Conservation (phyloP, 2,329 filamentous ascomycete species). For the Sphaerulina vaccinii region DNA sequence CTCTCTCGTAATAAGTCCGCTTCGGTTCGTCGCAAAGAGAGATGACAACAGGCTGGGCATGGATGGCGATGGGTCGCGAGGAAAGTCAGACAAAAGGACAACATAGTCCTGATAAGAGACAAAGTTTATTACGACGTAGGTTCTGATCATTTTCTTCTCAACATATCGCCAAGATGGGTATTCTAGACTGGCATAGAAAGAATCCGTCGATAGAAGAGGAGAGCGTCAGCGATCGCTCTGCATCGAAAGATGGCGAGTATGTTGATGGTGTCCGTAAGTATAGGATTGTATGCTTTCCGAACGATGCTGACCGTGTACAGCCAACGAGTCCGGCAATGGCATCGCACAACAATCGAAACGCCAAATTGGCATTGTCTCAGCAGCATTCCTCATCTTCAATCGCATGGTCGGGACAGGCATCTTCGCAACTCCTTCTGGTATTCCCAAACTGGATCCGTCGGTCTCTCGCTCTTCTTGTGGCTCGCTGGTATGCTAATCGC, state of each 20-base stretch:
- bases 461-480: conserved; percentile 44
- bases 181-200: conserved; percentile 10
- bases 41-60: conserved; percentile 15
- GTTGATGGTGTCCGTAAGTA: conserved; percentile 5
- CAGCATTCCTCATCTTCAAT: conserved; percentile 48
- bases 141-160: no score
- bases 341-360: conserved; percentile 20
- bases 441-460: conserved; percentile 31
- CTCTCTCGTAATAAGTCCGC: conserved; percentile 23
- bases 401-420: conserved; percentile 34
- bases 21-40: background rate
- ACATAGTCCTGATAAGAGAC: background rate
- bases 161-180: background rate
- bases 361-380: conserved; percentile 57
- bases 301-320: background rate
- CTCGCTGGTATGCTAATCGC: conserved; percentile 47
- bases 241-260: conserved; percentile 1
- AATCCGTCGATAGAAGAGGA: background rate
- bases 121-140: background rate
- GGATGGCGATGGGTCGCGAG: conserved; percentile 4
- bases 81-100: conserved; percentile 3
- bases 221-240: conserved; percentile 6
- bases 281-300: background rate
- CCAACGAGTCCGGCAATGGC: conserved; percentile 3
- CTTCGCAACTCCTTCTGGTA: conserved; percentile 29